phyloP scores from a whole-genome alignment of 768 basidiomycete species.

The Naematelia encephala region DNA sequence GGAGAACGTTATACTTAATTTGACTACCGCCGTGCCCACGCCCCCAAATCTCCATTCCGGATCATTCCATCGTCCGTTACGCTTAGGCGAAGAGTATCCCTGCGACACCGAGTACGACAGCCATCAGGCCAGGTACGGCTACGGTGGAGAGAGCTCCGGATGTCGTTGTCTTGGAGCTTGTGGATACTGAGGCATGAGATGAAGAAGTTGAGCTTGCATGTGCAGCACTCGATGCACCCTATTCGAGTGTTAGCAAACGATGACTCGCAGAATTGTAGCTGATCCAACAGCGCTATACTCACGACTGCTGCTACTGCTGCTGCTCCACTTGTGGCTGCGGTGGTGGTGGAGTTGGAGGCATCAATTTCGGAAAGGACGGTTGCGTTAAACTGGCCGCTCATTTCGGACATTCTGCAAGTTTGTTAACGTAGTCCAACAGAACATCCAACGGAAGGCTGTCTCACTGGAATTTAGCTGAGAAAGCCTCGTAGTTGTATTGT shows the following conservation, averaged over 20 bases:
- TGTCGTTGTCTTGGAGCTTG: not conserved
- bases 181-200: not conserved
- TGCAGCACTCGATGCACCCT: not conserved
- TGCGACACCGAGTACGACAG: not conserved
- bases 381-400: constrained; percentile 67
- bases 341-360: constrained; percentile 44
- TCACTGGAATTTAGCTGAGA: constrained; percentile 75
- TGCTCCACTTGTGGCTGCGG: not conserved
- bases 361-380: constrained; percentile 60
- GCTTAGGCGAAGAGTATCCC: not conserved
- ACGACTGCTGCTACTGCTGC: not conserved
- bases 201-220: not conserved
- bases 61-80: not conserved
- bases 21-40: not conserved
- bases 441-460: constrained; percentile 1
- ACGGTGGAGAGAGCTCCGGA: not conserved
- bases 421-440: not conserved
- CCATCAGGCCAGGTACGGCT: not conserved
- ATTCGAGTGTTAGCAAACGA: not conserved
- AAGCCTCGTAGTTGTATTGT: constrained; percentile 64
- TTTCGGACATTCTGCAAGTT: constrained; percentile 58
- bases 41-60: not conserved
- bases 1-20: not conserved
- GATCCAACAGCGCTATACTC: not conserved
- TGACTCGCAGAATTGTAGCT: not conserved